phyloP scores from a whole-genome alignment of 768 basidiomycete genomes.

The Termitomyces eurrhizus region DNA sequence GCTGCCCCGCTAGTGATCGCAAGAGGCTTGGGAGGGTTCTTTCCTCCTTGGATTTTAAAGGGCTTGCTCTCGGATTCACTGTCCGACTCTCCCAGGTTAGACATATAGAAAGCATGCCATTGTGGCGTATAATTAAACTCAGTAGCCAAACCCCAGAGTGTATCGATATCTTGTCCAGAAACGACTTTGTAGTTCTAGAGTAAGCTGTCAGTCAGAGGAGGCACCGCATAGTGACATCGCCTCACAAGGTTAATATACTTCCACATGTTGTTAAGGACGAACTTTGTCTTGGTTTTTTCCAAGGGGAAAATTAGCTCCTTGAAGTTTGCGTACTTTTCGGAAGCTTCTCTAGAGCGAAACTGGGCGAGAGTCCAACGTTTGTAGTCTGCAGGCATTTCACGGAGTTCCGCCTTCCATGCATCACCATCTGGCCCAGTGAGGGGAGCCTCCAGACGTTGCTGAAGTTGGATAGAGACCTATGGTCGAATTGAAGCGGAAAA shows the following conservation, averaged over 20 bases:
- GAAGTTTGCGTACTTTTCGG: conserved; percentile 43
- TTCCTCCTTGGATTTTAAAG: conserved; percentile 16
- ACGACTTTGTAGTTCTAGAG: conserved; percentile 54
- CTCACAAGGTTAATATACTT: conserved; percentile 55
- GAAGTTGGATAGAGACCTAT: conserved; percentile 63
- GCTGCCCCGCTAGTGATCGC: conserved; percentile 49
- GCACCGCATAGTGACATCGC: not conserved
- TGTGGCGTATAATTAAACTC: conserved; percentile 50
- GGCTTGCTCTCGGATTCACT: conserved; percentile 21
- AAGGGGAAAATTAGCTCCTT: conserved; percentile 59
- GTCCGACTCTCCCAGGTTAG: conserved; percentile 26
- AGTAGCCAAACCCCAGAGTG: conserved; percentile 59
- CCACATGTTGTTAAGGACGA: conserved; percentile 62
- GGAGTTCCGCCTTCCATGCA: conserved; percentile 44
- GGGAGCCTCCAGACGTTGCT: conserved; percentile 59
- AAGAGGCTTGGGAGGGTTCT: conserved; percentile 33
- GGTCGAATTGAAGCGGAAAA: not conserved
- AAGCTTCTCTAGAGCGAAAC: conserved; percentile 54
- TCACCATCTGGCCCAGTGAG: conserved; percentile 54
- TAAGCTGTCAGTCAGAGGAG: conserved; percentile 1
- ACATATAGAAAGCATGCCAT: conserved; percentile 48
- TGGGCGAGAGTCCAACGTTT: conserved; percentile 70
- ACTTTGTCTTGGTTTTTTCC: conserved; percentile 45
- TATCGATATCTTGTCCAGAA: conserved; percentile 54
- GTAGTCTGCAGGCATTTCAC: conserved; percentile 56